Evolutionary conservation across 2,329 filamentous ascomycete genomes (phyloP).

Genomic region (Aspergillus novoparasiticus): DNA sequence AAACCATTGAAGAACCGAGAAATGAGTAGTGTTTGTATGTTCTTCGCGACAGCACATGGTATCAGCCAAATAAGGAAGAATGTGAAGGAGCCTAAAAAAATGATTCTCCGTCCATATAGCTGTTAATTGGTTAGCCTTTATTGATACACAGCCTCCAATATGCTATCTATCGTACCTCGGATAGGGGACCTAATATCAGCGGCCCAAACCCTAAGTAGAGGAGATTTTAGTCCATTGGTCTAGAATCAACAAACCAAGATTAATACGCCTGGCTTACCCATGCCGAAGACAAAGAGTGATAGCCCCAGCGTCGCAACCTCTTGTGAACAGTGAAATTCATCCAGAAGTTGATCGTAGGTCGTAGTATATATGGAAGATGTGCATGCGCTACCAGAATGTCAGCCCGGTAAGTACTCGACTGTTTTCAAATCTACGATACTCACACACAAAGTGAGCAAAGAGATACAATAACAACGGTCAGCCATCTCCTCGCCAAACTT

Average conservation of each 20-base stretch:
- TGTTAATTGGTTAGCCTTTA: slow-evolving; percentile 28
- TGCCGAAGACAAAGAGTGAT: slow-evolving; percentile 79
- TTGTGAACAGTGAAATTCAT: slow-evolving; percentile 71
- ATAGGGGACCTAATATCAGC: slow-evolving; percentile 64
- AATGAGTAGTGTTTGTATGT: slow-evolving; percentile 77
- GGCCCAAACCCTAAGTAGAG: slow-evolving; percentile 52
- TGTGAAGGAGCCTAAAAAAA: slow-evolving; percentile 74
- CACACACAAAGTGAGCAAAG: slow-evolving; percentile 79
- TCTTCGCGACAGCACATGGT: slow-evolving; percentile 75
- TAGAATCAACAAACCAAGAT: slow-evolving; percentile 16
- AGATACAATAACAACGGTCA: slow-evolving; percentile 72
- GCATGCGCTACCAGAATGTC: slow-evolving; percentile 63
- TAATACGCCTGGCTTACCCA: slow-evolving; percentile 47
- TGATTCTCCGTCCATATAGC: slow-evolving; percentile 80
- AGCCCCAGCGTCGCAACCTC: slow-evolving; percentile 78
- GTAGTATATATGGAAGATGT: slow-evolving; percentile 86
- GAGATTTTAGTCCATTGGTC: slow-evolving; percentile 20
- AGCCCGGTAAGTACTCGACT: slow-evolving; percentile 1
- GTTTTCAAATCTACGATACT: slow-evolving; percentile 43
- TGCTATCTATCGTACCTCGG: slow-evolving; percentile 48
- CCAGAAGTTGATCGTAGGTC: slow-evolving; percentile 77
- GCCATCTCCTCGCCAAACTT: slow-evolving; percentile 71
- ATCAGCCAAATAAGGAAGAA: slow-evolving; percentile 80
- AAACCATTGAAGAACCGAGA: slow-evolving; percentile 68
- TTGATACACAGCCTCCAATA: too few relatives aligned